phyloP scores from a whole-genome alignment of 257 asterid species.

The Gentiana dahurica region DNA sequence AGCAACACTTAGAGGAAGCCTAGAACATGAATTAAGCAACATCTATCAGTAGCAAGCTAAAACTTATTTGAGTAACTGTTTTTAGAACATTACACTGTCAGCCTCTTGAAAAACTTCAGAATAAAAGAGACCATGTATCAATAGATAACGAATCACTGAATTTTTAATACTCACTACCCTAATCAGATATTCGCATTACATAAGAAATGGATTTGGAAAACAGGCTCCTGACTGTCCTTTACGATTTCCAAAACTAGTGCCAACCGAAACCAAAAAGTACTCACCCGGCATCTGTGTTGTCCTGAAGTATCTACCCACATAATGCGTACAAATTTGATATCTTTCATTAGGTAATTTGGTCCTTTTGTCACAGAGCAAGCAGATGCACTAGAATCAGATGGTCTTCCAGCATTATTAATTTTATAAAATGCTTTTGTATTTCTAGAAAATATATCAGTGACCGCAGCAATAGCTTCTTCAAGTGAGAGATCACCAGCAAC shows the following conservation, averaged over 20 bases:
- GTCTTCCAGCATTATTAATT: slow-evolving; percentile 32
- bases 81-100: neutral
- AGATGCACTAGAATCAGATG: slow-evolving; percentile 21
- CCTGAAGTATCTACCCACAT: slow-evolving; percentile 91
- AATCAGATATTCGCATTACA: too few species aligned
- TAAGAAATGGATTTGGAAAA: too few species aligned
- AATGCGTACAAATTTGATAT: slow-evolving; percentile 51
- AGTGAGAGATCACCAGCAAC: slow-evolving; percentile 71
- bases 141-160: too few species aligned
- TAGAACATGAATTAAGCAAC: neutral
- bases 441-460: slow-evolving; percentile 50
- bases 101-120: too few species aligned
- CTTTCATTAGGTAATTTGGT: slow-evolving; percentile 18
- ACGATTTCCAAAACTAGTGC: neutral
- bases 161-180: neutral
- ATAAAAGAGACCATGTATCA: neutral
- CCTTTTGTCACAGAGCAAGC: slow-evolving; percentile 19
- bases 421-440: slow-evolving; percentile 63
- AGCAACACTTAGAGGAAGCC: neutral
- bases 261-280: slow-evolving; percentile 11
- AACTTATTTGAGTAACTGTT: neutral
- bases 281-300: slow-evolving; percentile 92
- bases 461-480: slow-evolving; percentile 71
- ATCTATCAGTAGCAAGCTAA: neutral
- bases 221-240: neutral